Percentiles rank a stretch among this genome's conserved stretches.
Conservation (phyloP, 306 rosid species). For the Neltuma alba region DNA sequence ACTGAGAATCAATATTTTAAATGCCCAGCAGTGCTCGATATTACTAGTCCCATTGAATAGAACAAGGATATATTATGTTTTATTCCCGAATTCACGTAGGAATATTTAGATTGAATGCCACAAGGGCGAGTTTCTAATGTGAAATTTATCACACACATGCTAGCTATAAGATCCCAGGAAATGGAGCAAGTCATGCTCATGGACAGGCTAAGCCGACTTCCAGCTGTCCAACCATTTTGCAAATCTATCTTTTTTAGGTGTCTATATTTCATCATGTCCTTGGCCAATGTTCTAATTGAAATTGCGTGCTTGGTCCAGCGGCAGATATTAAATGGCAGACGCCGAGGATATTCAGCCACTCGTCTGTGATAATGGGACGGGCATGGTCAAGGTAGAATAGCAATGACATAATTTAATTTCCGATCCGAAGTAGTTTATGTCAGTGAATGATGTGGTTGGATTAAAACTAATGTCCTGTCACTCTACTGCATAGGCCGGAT, state of each 20-base stretch:
- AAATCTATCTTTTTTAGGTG: neutral
- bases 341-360: conserved; percentile 93
- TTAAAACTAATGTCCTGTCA: neutral
- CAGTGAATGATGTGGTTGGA: neutral
- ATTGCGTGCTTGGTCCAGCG: conserved; percentile 23
- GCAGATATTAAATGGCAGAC: conserved; percentile 70
- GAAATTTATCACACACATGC: neutral
- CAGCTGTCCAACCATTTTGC: neutral
- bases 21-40: neutral
- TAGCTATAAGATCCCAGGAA: neutral
- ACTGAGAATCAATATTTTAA: neutral
- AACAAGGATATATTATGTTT: neutral
- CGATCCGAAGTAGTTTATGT: neutral
- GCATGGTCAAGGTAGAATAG: conserved; percentile 80
- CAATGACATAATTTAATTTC: neutral
- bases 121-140: too few species aligned
- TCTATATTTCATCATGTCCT: neutral
- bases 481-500: conserved; percentile 69
- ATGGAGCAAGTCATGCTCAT: neutral
- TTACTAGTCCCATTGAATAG: neutral
- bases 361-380: conserved; percentile 91
- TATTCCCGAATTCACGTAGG: neutral
- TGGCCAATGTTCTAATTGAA: conserved; percentile 13
- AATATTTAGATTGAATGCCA: neutral
- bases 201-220: neutral